Base-by-base conservation (phyloP, 768 basidiomycete genomes). In the Tephrocybe sp. region DNA sequence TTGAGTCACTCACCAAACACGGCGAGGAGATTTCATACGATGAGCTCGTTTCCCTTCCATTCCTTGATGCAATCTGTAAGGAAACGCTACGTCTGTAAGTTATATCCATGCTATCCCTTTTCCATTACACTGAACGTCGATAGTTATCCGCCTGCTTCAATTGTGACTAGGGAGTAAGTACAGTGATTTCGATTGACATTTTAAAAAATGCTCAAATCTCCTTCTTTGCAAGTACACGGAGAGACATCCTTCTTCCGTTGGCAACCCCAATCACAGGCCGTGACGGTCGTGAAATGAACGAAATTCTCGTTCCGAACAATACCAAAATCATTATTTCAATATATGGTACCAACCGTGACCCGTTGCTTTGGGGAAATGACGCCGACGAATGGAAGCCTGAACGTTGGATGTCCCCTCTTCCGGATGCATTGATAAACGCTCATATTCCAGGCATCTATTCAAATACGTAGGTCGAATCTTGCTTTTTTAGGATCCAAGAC, bases 331-430 rank as follows among this genome's bases (percentile, higher is more conserved):
- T n/a, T n/a, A n/a, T n/a, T n/a, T n/a, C n/a, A n/a, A n/a, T n/a
- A 73, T 32, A 40, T 47, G 18, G 57, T 75, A 25, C n/a, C n/a
- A 75, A 78, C 58, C 56, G 67, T 9, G 67, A 71, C 27, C 51
- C 60, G 1, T 60, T 51, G 7, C 45, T 77, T 22, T 78, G 74
- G 69, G 78, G 78, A 4, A 47, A 61, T 1, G 74, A 77, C 48
- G 65, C 67, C 6, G 55, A 51, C 15, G 67, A 72, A 48, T 77
- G 73, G 64, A 68, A 67, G 25, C 76, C 75, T 0, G 69, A 70
- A 47, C 64, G 73, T 1, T 76, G 74, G 75, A 51, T 75, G 4
- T 48, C n/a, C n/a, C n/a, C n/a, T 13, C 52, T 64, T 16, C 69
- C 69, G 3, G 49, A 70, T 15, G 53, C 56, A 4, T 54, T 65